phyloP scores from a whole-genome alignment of 2,329 filamentous ascomycete species.

The Magnaporthiopsis poae region DNA sequence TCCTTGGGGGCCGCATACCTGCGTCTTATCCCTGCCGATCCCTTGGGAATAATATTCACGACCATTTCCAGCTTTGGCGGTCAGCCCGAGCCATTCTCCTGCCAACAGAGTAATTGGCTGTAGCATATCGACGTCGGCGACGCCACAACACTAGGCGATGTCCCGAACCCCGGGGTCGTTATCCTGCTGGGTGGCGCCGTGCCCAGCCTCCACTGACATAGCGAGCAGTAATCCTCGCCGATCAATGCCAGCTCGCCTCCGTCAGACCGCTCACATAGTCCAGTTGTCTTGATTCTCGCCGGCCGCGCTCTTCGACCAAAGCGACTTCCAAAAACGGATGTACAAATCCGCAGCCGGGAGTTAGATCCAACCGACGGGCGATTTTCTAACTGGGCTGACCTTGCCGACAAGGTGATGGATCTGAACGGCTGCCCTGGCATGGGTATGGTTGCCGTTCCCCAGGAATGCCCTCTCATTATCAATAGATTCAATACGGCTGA shows the following conservation, averaged over 20 bases:
- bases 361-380: background rate
- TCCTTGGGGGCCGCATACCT: too few relatives aligned
- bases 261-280: constrained; percentile 5
- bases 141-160: constrained; percentile 13
- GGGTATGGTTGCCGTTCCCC: background rate
- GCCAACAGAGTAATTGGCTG: background rate
- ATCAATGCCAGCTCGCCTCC: constrained; percentile 14
- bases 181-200: background rate
- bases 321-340: background rate
- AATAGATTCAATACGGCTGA: too few relatives aligned
- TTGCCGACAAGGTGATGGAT: background rate
- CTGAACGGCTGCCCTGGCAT: background rate
- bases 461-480: too few relatives aligned
- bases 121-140: background rate
- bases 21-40: constrained; percentile 16
- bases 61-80: constrained; percentile 26
- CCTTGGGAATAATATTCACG: constrained; percentile 21
- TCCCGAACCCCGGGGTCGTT: constrained; percentile 16
- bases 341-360: background rate
- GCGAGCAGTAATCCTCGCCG: constrained; percentile 19
- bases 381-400: background rate
- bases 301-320: constrained; percentile 5
- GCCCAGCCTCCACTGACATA: constrained; percentile 21
- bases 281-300: constrained; percentile 6
- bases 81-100: constrained; percentile 13